These are phyloP conservation scores for Lolium rigidum DNA, from an alignment of 176 grass and related monocot genomes.

Conservation along the genomic window DNA sequence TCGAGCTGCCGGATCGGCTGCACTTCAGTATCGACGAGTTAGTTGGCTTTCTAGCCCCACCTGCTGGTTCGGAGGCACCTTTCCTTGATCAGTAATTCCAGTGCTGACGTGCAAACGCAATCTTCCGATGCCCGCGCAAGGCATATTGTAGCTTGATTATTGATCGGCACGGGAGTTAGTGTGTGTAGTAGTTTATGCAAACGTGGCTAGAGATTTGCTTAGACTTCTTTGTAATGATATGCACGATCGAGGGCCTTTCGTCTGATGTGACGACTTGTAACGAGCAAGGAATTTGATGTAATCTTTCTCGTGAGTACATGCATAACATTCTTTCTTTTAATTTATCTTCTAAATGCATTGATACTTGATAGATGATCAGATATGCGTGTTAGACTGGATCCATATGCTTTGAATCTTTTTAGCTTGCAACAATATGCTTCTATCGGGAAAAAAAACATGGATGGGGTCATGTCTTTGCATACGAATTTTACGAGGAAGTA, in stretches of 20 bases:
- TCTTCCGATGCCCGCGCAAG: too few species aligned
- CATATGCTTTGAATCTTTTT: too few species aligned
- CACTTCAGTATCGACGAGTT: neutral
- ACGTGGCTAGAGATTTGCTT: too few species aligned
- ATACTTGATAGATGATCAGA: neutral
- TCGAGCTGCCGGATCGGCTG: neutral
- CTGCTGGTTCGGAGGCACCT: neutral
- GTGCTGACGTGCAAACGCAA: neutral
- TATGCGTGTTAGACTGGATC: neutral
- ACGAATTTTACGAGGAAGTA: too few species aligned
- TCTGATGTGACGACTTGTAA: neutral
- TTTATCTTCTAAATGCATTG: neutral
- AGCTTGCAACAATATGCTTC: too few species aligned
- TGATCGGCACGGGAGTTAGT: too few species aligned
- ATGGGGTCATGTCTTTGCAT: too few species aligned
- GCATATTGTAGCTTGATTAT: too few species aligned
- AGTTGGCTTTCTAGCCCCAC: neutral
- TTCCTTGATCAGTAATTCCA: neutral
- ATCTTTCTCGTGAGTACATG: neutral
- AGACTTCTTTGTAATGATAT: too few species aligned
- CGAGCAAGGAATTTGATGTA: neutral
- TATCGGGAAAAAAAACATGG: too few species aligned
- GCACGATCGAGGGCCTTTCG: too few species aligned
- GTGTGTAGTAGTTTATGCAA: too few species aligned
- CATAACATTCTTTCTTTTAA: neutral